Conservation (phyloP, 139 green algal species). For the Picochlorum sp. region DNA sequence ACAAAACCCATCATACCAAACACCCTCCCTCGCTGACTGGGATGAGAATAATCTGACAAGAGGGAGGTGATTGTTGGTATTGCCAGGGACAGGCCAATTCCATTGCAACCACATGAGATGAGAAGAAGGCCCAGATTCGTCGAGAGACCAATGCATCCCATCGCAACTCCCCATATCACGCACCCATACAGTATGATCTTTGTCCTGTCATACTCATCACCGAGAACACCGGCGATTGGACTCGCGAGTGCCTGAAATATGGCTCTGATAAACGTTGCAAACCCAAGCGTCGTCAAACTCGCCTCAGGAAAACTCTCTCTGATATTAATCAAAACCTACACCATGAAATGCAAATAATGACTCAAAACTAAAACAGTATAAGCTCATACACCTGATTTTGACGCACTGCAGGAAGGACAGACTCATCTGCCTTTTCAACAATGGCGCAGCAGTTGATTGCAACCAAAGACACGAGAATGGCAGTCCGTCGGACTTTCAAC, state of each 20-base stretch:
- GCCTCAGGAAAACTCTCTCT: conserved; percentile 44
- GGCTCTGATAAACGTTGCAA: conserved; percentile 51
- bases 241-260: conserved; percentile 43
- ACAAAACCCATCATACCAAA: conserved; percentile 46
- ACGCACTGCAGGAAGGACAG: conserved; percentile 31
- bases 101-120: conserved; percentile 47
- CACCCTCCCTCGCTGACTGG: conserved; percentile 43
- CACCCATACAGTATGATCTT: conserved; percentile 50
- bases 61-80: conserved; percentile 57
- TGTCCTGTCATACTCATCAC: conserved; percentile 45
- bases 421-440: conserved; percentile 36
- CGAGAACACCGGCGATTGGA: conserved; percentile 31
- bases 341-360: too few species aligned
- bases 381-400: background rate
- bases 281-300: conserved; percentile 42
- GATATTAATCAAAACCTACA: conserved; percentile 61
- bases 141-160: conserved; percentile 41
- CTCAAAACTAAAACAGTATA: background rate
- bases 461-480: conserved; percentile 9
- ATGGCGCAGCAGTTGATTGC: conserved; percentile 37
- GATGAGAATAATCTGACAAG: conserved; percentile 55
- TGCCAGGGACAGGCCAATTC: conserved; percentile 59
- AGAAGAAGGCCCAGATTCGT: conserved; percentile 42
- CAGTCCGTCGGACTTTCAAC: background rate
- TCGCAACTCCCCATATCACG: conserved; percentile 72